Percentiles rank a stretch among this genome's conserved stretches.
phyloP scores from a whole-genome alignment of 306 rosid species.

The Cyclanthera cordifolia region DNA sequence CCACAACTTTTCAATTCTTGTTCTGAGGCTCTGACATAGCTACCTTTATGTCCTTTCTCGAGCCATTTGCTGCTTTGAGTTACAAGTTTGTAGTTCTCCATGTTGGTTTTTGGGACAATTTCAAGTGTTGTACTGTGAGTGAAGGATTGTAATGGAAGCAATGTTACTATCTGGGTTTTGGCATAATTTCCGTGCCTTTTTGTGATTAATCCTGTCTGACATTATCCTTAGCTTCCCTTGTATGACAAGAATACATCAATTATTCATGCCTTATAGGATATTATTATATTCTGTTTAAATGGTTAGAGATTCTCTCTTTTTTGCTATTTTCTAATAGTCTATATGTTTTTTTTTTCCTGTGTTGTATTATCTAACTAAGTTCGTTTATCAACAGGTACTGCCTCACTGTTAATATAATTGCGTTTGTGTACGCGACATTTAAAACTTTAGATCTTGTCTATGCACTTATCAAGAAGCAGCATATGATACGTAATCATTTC shows the following conservation, averaged over 20 bases:
- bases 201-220: not conserved
- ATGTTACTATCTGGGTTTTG: not conserved
- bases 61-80: constrained; percentile 1
- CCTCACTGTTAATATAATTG: constrained; percentile 65
- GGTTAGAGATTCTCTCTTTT: not conserved
- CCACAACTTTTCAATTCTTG: not conserved
- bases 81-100: not conserved
- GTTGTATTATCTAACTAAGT: not conserved
- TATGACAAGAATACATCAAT: constrained; percentile 6
- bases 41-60: no score
- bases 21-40: not conserved
- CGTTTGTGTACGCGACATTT: constrained; percentile 55
- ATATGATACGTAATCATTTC: constrained; percentile 36
- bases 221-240: constrained; percentile 7
- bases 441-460: constrained; percentile 50
- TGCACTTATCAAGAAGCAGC: constrained; percentile 31
- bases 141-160: constrained; percentile 4
- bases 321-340: not conserved
- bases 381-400: constrained; percentile 56
- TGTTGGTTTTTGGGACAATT: not conserved
- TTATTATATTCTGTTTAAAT: not conserved
- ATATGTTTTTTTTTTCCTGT: not conserved
- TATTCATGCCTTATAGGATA: not conserved
- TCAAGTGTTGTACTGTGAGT: not conserved
- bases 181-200: constrained; percentile 4